These are phyloP conservation scores for Nemania sp. DNA, from an alignment of 2,329 filamentous ascomycete genomes.

Conservation along the genomic window DNA sequence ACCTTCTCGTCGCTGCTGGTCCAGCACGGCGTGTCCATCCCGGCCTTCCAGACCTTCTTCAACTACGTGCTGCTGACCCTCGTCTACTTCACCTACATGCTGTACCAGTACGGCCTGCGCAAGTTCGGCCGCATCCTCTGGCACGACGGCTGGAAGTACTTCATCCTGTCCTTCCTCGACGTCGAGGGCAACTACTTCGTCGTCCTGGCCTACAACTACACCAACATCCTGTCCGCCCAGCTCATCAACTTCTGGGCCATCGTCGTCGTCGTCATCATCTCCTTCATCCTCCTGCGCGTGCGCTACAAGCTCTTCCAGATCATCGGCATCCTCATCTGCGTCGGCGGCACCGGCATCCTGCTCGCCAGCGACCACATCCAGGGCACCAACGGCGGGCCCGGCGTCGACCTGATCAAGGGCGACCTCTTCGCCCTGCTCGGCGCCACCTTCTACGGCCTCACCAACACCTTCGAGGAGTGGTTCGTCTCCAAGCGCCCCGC, in stretches of 20 bases:
- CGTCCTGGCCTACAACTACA: conserved; percentile 92
- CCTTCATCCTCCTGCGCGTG: conserved; percentile 84
- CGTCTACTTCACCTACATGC: conserved; percentile 83
- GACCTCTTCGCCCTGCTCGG: conserved; percentile 92
- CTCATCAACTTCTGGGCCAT: conserved; percentile 99
- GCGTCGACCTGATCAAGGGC: conserved; percentile 83
- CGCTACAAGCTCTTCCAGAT: conserved; percentile 92
- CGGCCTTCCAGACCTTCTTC: conserved; percentile 95
- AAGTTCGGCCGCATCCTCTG: conserved; percentile 73
- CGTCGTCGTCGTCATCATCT: conserved; percentile 87
- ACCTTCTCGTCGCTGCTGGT: conserved; percentile 86
- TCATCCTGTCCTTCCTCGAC: conserved; percentile 92
- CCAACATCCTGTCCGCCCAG: conserved; percentile 91
- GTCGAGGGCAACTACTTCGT: conserved; percentile 99
- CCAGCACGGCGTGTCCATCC: conserved; percentile 77
- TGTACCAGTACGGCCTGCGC: conserved; percentile 82
- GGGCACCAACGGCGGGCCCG: conserved; percentile 75
- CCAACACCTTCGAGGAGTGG: conserved; percentile 95
- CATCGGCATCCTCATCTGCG: conserved; percentile 87
- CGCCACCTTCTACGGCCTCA: conserved; percentile 89
- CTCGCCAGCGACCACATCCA: conserved; percentile 89
- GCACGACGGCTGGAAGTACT: conserved; percentile 90
- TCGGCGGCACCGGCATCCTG: conserved; percentile 89
- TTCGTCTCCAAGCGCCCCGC: conserved; percentile 87
- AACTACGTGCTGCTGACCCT: conserved; percentile 88